A percentile compares a stretch with the other conserved stretches of the same genome.
Evolutionary conservation across 2,329 filamentous ascomycete species (phyloP).

Genomic region (Talaromyces funiculosus): DNA sequence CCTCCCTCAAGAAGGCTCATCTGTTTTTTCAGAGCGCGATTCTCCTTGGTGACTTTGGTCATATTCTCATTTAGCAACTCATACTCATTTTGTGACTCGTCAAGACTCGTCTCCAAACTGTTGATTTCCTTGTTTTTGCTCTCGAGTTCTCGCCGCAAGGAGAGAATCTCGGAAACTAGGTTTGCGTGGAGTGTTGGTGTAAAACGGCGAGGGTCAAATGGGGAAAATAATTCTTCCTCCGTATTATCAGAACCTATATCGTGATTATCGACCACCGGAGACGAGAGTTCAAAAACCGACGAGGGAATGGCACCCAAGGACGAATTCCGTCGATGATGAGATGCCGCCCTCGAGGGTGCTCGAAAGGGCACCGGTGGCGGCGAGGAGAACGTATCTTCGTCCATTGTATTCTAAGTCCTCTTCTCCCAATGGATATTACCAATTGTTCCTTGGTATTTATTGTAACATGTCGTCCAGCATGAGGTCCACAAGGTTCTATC

Average conservation of each 20-base stretch:
- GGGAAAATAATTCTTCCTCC: constrained; percentile 57
- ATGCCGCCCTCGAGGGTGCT: constrained; percentile 52
- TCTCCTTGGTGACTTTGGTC: constrained; percentile 65
- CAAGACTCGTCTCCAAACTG: constrained; percentile 68
- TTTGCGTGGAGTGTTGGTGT: constrained; percentile 93
- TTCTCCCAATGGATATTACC: neutral
- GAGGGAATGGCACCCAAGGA: constrained; percentile 57
- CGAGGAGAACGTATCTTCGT: constrained; percentile 45
- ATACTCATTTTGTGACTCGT: constrained; percentile 66
- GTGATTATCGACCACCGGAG: constrained; percentile 34
- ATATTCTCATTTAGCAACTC: constrained; percentile 62
- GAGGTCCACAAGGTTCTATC: neutral
- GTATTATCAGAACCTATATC: constrained; percentile 33
- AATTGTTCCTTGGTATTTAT: neutral
- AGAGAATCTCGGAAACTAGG: constrained; percentile 87
- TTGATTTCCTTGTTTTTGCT: constrained; percentile 84
- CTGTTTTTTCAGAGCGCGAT: constrained; percentile 74
- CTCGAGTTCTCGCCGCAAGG: constrained; percentile 80
- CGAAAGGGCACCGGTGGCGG: constrained; percentile 67
- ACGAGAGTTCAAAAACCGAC: constrained; percentile 47
- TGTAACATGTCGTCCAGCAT: constrained; percentile 7
- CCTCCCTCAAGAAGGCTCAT: constrained; percentile 82
- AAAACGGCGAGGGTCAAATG: constrained; percentile 84
- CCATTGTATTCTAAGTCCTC: neutral
- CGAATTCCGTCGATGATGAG: constrained; percentile 59